phyloP scores from a whole-genome alignment of 2,329 filamentous ascomycete species.

The Trichoderma aggressivum region DNA sequence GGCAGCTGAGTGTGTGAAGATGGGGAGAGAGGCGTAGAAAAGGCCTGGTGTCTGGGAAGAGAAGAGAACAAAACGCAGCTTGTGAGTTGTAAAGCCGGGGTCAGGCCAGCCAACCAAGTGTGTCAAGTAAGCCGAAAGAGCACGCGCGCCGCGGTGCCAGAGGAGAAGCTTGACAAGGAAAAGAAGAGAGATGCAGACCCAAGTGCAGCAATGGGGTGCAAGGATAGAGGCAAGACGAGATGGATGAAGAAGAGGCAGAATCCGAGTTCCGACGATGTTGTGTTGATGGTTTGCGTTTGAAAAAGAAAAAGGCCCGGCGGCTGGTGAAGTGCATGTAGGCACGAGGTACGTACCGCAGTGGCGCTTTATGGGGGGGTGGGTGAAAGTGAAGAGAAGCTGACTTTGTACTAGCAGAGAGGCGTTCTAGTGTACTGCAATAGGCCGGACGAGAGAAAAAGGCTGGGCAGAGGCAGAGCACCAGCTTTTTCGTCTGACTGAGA shows the following conservation, averaged over 20 bases:
- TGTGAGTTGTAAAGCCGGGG: conserved; percentile 13
- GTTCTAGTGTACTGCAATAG: conserved; percentile 8
- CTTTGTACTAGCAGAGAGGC: neutral
- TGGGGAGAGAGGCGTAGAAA: conserved; percentile 6
- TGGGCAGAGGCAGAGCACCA: neutral
- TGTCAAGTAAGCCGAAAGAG: conserved; percentile 17
- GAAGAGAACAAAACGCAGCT: neutral
- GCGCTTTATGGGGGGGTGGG: neutral
- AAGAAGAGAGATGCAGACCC: neutral
- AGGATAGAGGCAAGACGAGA: neutral
- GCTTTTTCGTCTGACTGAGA: neutral
- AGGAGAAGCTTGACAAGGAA: neutral
- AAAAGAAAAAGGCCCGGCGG: conserved; percentile 18
- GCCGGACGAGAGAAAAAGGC: conserved; percentile 3
- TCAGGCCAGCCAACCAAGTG: conserved; percentile 19
- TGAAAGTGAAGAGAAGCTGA: conserved; percentile 7
- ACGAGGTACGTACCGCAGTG: conserved; percentile 11
- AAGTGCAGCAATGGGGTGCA: neutral
- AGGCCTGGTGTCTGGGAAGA: neutral
- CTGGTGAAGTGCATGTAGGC: conserved; percentile 17
- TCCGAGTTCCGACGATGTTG: neutral
- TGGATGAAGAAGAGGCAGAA: neutral
- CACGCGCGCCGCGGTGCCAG: conserved; percentile 16
- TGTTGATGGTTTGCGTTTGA: conserved; percentile 20
- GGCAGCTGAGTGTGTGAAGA: neutral